Evolutionary conservation across 768 basidiomycete genomes (phyloP).

Genomic region (Suillus plorans): DNA sequence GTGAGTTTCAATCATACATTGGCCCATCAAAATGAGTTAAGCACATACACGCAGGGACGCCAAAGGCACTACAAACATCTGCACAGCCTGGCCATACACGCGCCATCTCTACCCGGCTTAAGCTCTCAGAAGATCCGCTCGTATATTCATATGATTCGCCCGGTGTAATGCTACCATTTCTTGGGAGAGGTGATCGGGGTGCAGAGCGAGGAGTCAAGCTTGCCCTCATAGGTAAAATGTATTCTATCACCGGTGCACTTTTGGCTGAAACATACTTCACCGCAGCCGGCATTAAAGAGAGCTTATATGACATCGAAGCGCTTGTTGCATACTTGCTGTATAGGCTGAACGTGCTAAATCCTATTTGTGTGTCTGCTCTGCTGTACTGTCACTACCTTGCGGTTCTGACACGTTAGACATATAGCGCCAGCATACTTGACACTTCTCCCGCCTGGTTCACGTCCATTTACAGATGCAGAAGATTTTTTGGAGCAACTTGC

Average conservation of each 20-base stretch:
- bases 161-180: slow-evolving; percentile 94
- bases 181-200: slow-evolving; percentile 82
- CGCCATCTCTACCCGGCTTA: slow-evolving; percentile 83
- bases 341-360: slow-evolving; percentile 77
- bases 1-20: slow-evolving; percentile 47
- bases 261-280: slow-evolving; percentile 10
- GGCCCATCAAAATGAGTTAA: slow-evolving; percentile 4
- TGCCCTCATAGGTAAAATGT: slow-evolving; percentile 76
- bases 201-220: slow-evolving; percentile 92
- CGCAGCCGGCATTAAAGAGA: slow-evolving; percentile 91
- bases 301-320: slow-evolving; percentile 81
- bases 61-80: slow-evolving; percentile 89
- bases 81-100: slow-evolving; percentile 90
- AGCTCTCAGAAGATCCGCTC: slow-evolving; percentile 74
- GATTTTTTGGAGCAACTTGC: slow-evolving; percentile 72
- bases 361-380: slow-evolving; percentile 50
- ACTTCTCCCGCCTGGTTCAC: slow-evolving; percentile 53
- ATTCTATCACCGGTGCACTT: slow-evolving; percentile 4
- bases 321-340: slow-evolving; percentile 87
- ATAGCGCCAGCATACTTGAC: slow-evolving; percentile 74
- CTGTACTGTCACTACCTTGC: slow-evolving; percentile 13
- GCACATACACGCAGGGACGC: slow-evolving; percentile 48
- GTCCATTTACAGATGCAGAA: slow-evolving; percentile 59
- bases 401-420: slow-evolving; percentile 1
- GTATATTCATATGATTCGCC: slow-evolving; percentile 96